Evolutionary conservation across 495 filamentous ascomycete genomes (phyloP), one percentile per base, ranked within the genome.

Genomic region (Penicillium daleae): DNA sequence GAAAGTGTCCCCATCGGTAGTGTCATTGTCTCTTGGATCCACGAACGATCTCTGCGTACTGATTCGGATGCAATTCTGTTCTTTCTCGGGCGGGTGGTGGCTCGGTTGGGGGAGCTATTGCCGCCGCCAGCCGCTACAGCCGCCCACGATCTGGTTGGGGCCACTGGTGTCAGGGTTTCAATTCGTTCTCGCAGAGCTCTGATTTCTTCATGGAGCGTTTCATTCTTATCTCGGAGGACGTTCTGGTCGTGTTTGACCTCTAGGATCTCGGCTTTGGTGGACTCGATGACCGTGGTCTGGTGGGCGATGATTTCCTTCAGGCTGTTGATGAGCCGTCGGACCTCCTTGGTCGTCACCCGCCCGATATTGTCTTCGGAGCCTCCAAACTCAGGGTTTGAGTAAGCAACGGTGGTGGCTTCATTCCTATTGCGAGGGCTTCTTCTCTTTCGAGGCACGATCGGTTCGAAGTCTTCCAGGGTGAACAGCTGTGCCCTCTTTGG

Each of bases 1-100:
- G 31, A 72, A 72, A 4, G 21, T 44, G 48, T 53, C 61, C 0
- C 37, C 46, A 48, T 53, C 62, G 2, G 32, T 52, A 13, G 66
- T 29, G 9, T 19, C 39, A 19, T 35, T 54, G 24, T 29, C 53
- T 7, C 13, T 15, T 17, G 60, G 22, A 17, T 53, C 54, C 2
- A 27, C 24, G 1, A 35, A 35, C 2, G 32, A 44, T 42, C 32
- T 24, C 33, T 42, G 33, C 0, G 40, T 57, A 4, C 27, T 57
- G 40, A 57, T 57, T 13, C 24, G 26, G 17, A 57, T 17, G 9
- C 26, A 57, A 40, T 48, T 57, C 27, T 35, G 40, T 1, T 42
- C 40, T 9, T 21, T 42, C 0, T 42, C 6, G 35, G 35, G 13
- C 3, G 2, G 35, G 3, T 17, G 13, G 15, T 39, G 40, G n/a